These are phyloP conservation scores for Malus orientalis DNA, from an alignment of 306 rosid genomes.

Conservation along the genomic window DNA sequence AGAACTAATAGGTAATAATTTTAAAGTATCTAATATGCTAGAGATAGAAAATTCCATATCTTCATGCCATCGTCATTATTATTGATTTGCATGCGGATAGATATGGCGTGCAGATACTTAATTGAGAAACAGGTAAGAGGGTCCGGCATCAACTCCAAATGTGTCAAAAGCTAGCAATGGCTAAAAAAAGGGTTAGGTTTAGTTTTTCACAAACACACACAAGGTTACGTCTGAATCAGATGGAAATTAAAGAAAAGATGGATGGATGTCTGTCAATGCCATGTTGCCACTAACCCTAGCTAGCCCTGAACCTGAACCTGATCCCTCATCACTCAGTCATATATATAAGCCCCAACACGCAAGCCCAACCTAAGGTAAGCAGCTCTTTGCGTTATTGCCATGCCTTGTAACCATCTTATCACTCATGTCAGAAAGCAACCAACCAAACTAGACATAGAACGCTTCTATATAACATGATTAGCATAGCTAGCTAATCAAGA, in stretches of 20 bases:
- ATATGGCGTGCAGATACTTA: not conserved
- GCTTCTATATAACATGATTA: too few relatives aligned
- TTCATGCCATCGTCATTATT: not conserved
- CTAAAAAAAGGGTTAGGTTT: not conserved
- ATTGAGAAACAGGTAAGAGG: not conserved
- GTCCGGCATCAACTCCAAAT: not conserved
- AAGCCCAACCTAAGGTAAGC: conserved; percentile 1
- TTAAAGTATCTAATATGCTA: too few relatives aligned
- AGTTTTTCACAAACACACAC: conserved; percentile 10
- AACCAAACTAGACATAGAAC: not conserved
- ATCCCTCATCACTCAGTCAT: conserved; percentile 8
- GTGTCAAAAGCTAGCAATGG: not conserved
- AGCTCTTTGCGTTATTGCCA: not conserved
- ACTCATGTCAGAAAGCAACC: conserved; percentile 12
- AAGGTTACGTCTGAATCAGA: conserved; percentile 39
- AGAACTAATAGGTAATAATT: not conserved
- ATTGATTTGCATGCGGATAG: not conserved
- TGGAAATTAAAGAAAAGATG: conserved; percentile 23
- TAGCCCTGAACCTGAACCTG: not conserved
- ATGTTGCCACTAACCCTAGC: conserved; percentile 26
- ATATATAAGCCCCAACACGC: conserved; percentile 18
- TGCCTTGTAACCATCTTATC: conserved; percentile 29
- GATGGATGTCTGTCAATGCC: conserved; percentile 30
- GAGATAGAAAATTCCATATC: not conserved
- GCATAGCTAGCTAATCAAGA: too few relatives aligned